phyloP scores from a whole-genome alignment of 768 basidiomycete genomes.

The Mycena crocata region DNA sequence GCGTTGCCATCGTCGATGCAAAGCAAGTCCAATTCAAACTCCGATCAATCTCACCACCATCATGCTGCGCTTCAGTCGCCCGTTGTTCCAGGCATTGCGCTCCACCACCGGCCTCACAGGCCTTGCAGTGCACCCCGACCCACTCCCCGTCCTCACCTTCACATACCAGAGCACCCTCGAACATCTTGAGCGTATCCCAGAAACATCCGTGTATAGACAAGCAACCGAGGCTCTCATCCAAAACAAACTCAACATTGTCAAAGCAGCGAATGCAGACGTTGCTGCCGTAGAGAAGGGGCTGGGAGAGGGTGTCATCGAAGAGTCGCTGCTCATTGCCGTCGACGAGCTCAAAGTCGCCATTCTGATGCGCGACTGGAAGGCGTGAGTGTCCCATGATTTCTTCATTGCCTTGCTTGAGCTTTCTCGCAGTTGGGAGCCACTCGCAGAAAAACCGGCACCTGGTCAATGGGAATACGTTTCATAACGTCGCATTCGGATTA shows the following conservation, averaged over 20 bases:
- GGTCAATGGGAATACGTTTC: constrained; percentile 91
- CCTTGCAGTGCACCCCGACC: constrained; percentile 84
- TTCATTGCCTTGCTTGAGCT: constrained; percentile 18
- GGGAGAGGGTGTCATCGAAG: constrained; percentile 89
- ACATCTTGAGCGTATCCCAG: constrained; percentile 76
- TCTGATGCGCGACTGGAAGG: constrained; percentile 96
- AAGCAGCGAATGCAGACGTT: constrained; percentile 75
- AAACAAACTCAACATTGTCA: constrained; percentile 80
- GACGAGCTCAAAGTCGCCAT: constrained; percentile 82
- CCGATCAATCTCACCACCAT: constrained; percentile 46
- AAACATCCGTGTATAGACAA: constrained; percentile 89
- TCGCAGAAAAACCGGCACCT: constrained; percentile 82
- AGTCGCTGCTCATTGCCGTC: constrained; percentile 82
- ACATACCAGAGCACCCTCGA: constrained; percentile 85
- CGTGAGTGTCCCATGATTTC: constrained; percentile 69
- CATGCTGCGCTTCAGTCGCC: constrained; percentile 85
- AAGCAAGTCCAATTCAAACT: constrained; percentile 46
- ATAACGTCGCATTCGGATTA: constrained; percentile 31
- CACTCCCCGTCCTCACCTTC: constrained; percentile 79
- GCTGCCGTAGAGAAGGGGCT: constrained; percentile 77
- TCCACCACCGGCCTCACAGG: constrained; percentile 89
- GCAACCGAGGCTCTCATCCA: constrained; percentile 87
- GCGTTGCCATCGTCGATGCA: constrained; percentile 47
- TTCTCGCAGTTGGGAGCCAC: constrained; percentile 82
- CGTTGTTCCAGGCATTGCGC: constrained; percentile 76